Evolutionary conservation across 192 early-diverging fungal genomes (phyloP).

Genomic region (Coemansia sp.): DNA sequence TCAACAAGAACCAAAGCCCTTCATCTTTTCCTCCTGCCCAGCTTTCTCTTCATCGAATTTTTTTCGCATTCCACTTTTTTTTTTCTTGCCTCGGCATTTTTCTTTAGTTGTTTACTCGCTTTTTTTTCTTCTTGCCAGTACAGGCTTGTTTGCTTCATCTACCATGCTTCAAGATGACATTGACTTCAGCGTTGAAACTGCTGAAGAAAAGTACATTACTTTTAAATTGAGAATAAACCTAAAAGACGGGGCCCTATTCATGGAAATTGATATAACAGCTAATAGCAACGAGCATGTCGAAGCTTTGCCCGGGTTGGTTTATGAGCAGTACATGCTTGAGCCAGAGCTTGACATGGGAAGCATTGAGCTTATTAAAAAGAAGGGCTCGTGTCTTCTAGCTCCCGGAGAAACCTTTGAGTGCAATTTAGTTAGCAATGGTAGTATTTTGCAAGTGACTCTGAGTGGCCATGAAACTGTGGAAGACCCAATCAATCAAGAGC

Average conservation of each 20-base stretch:
- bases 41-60: neutral
- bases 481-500: neutral
- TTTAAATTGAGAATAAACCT: neutral
- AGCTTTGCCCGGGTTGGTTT: neutral
- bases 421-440: neutral
- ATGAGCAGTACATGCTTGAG: neutral
- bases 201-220: neutral
- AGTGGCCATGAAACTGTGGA: neutral
- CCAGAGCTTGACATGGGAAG: neutral
- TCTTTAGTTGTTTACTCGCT: neutral
- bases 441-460: neutral
- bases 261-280: neutral
- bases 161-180: slow-evolving; percentile 1
- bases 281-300: neutral
- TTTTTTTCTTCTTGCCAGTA: neutral
- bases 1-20: neutral
- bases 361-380: neutral
- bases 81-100: neutral
- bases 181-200: neutral
- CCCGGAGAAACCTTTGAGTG: neutral
- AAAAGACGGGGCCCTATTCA: neutral
- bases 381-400: neutral
- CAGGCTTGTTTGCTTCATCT: neutral
- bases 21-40: neutral
- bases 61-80: slow-evolving; percentile 1